A percentile compares a stretch with the other conserved stretches of the same genome.
Evolutionary conservation across 768 basidiomycete species (phyloP).

Genomic region (Candolleomyces aberdarensis): DNA sequence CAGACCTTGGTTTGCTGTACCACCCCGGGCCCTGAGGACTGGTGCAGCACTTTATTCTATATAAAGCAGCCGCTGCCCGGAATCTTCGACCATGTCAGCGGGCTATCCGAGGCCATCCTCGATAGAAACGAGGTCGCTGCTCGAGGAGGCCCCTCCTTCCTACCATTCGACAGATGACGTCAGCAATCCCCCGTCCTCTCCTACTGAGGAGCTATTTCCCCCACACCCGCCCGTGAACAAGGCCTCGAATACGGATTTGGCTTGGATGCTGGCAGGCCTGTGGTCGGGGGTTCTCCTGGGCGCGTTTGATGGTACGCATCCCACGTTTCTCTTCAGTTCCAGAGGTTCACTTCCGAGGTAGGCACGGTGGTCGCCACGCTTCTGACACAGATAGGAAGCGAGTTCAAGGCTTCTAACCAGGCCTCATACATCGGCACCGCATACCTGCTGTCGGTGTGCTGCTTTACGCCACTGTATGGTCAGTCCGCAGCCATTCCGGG

Average conservation of each 20-base stretch:
- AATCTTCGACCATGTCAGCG: conserved; percentile 41
- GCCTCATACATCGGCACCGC: conserved; percentile 87
- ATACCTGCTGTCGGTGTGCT: conserved; percentile 84
- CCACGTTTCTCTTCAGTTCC: conserved; percentile 4
- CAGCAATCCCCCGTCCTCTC: conserved; percentile 26
- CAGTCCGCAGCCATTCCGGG: conserved; percentile 17
- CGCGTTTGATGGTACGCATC: conserved; percentile 71
- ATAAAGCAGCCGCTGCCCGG: conserved; percentile 9
- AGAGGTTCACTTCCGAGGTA: conserved; percentile 22
- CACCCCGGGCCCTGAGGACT: conserved; percentile 6
- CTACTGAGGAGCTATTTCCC: conserved; percentile 19
- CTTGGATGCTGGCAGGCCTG: conserved; percentile 72
- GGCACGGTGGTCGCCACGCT: conserved; percentile 88
- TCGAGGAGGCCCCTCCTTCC: conserved; percentile 45
- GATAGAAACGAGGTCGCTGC: conserved; percentile 56
- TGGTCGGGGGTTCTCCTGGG: conserved; percentile 85
- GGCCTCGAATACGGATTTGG: conserved; percentile 50
- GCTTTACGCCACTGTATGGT: conserved; percentile 90
- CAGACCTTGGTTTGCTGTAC: background rate
- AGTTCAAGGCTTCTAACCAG: conserved; percentile 76
- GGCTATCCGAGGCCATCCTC: conserved; percentile 39
- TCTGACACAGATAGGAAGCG: conserved; percentile 79
- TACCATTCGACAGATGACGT: conserved; percentile 45
- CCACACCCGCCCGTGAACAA: conserved; percentile 37
- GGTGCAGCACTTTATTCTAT: conserved; percentile 22